Conservation (phyloP, 805 yeast genomes). For the Saccharomycopsis fodiens region DNA sequence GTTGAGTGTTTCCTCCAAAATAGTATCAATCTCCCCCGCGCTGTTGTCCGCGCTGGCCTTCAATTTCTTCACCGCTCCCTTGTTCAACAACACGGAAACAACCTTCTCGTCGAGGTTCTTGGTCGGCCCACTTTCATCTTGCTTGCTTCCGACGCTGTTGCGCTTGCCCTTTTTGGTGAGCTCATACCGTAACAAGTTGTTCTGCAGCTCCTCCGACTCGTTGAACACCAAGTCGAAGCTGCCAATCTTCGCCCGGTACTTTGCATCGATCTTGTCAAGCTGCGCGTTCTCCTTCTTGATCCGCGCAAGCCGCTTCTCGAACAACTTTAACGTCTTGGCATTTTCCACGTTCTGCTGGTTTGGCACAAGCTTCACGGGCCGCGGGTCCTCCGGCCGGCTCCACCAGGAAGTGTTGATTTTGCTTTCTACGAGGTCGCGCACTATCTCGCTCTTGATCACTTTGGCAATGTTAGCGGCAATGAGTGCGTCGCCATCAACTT, state of each 20-base stretch:
- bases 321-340: conserved; percentile 37
- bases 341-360: conserved; percentile 56
- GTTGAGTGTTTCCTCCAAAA: conserved; percentile 2
- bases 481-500: conserved; percentile 27
- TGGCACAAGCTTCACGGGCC: conserved; percentile 36
- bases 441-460: conserved; percentile 55
- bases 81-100: not conserved
- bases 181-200: not conserved
- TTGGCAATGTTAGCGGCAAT: conserved; percentile 45
- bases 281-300: conserved; percentile 39
- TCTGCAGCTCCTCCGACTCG: not conserved
- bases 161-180: not conserved
- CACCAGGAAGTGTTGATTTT: conserved; percentile 65
- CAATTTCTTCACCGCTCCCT: not conserved
- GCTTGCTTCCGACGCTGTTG: too few relatives aligned
- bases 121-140: too few relatives aligned
- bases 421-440: conserved; percentile 53
- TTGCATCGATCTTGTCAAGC: conserved; percentile 32
- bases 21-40: not conserved
- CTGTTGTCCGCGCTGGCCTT: not conserved
- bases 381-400: conserved; percentile 30
- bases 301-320: conserved; percentile 35
- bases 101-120: conserved; percentile 1
- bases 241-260: not conserved
- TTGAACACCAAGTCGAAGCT: not conserved